These are phyloP conservation scores for Hypoxylon fragiforme DNA, from an alignment of 495 filamentous ascomycete genomes.

Conservation along the genomic window DNA sequence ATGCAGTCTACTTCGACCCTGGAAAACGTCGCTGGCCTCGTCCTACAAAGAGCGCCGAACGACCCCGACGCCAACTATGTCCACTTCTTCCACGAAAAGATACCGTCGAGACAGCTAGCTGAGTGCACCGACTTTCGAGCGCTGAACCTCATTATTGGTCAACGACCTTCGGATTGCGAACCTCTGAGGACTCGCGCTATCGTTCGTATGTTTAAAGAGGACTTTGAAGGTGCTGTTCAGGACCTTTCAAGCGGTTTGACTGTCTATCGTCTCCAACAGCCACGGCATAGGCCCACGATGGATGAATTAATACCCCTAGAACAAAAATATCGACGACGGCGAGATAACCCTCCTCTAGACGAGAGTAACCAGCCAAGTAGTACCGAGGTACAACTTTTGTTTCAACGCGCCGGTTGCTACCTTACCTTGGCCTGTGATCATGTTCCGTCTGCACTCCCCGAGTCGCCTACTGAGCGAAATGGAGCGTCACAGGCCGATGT, in stretches of 20 bases:
- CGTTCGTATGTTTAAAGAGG: constrained; percentile 74
- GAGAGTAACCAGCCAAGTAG: constrained; percentile 74
- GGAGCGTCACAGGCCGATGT: constrained; percentile 12
- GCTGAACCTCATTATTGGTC: constrained; percentile 66
- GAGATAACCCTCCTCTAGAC: constrained; percentile 59
- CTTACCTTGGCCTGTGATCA: constrained; percentile 68
- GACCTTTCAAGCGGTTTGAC: constrained; percentile 68
- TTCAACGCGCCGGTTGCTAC: constrained; percentile 76
- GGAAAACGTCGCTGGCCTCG: constrained; percentile 75
- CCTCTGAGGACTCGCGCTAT: constrained; percentile 71
- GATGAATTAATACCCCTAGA: constrained; percentile 44
- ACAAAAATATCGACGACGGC: constrained; percentile 45
- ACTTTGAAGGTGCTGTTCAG: constrained; percentile 64
- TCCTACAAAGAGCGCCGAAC: constrained; percentile 64
- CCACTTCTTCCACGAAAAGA: constrained; percentile 88
- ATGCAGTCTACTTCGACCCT: constrained; percentile 81
- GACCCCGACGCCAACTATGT: constrained; percentile 78
- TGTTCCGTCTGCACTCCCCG: constrained; percentile 57
- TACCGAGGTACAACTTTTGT: constrained; percentile 71
- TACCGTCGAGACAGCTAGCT: constrained; percentile 73
- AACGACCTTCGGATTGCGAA: constrained; percentile 63
- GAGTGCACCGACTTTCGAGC: constrained; percentile 68
- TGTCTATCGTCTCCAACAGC: constrained; percentile 57
- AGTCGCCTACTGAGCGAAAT: constrained; percentile 10
- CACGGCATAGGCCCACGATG: constrained; percentile 45